Evolutionary conservation across 768 basidiomycete genomes (phyloP), one percentile per base, ranked within the genome.

Genomic region (Agaricus subrufescens): DNA sequence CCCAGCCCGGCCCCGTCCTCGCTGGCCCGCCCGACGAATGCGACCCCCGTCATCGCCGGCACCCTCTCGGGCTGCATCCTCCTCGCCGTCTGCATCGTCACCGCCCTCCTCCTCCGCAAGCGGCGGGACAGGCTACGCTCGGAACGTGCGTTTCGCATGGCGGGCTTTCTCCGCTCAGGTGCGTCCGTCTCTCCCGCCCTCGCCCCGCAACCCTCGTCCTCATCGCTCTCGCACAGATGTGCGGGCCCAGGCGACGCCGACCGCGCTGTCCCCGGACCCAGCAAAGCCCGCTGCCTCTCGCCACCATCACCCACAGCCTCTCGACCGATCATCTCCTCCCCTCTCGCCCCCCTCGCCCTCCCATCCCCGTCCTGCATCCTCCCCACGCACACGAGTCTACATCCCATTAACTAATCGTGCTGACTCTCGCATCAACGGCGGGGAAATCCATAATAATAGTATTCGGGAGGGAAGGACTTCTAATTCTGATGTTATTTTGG

Each of bases 21-120:
- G 19, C 47, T 14, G 26, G 3, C 3, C 40, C 54, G 15, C 26
- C 30, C 15, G 46, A 43, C 34, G 30, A 23, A 6, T n/a, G 14
- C 47, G 11, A 50, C 49, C 5, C 49, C 55, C 5, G 40, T 56
- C 6, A 56, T 56, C 19, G 55, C 55, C 6, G 55, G 55, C 12
- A 45, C 55, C 0, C 55, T 56, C 14, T 30, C 19, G 7, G 55
- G 55, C 2, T 34, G 27, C 14, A 50, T 56, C 14, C 47, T 50
- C 19, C 42, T 56, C 10, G 9, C 50, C 0, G 55, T 46, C 37
- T 43, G 46, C n/a, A 25, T 50, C 5, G 3, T 50, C 15, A 50
- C 43, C 7, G n/a, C 50, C 30, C 11, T 45, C 43, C 42, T 56
- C 2, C 25, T 56, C 3, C 19, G 37, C 6, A 56, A 45, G 34